These are phyloP conservation scores for Fusarium paranaense DNA, from an alignment of 2,329 filamentous ascomycete genomes.

Conservation along the genomic window DNA sequence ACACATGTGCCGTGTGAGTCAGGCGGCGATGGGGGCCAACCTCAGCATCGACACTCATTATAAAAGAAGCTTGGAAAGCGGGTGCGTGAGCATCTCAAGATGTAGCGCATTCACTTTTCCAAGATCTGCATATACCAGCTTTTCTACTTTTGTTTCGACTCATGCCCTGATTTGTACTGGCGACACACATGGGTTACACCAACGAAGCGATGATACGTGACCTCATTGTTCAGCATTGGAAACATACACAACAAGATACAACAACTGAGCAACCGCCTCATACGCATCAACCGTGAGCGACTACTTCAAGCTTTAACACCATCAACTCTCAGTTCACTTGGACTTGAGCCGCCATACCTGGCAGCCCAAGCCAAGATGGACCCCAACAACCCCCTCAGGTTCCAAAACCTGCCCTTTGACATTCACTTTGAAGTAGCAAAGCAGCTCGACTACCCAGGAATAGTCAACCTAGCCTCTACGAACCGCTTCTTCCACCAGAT, in stretches of 20 bases:
- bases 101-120: background rate
- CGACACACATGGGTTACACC: background rate
- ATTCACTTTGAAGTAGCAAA: slow-evolving; percentile 29
- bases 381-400: background rate
- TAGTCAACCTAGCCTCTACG: slow-evolving; percentile 20
- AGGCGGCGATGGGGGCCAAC: background rate
- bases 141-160: background rate
- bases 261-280: background rate
- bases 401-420: slow-evolving; percentile 30
- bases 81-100: background rate
- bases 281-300: background rate
- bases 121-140: background rate
- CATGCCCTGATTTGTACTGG: background rate
- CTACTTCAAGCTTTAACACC: background rate
- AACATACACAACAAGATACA: background rate
- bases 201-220: background rate
- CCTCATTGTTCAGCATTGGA: background rate
- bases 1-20: slow-evolving; percentile 19
- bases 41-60: background rate
- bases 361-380: slow-evolving; percentile 17
- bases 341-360: background rate
- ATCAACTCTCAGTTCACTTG: background rate
- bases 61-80: background rate
- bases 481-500: slow-evolving; percentile 21
- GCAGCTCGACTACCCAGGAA: slow-evolving; percentile 8